Evolutionary conservation across 495 filamentous ascomycete species (phyloP), one percentile per base, ranked within the genome.

Genomic region (Choiromyces venosus): DNA sequence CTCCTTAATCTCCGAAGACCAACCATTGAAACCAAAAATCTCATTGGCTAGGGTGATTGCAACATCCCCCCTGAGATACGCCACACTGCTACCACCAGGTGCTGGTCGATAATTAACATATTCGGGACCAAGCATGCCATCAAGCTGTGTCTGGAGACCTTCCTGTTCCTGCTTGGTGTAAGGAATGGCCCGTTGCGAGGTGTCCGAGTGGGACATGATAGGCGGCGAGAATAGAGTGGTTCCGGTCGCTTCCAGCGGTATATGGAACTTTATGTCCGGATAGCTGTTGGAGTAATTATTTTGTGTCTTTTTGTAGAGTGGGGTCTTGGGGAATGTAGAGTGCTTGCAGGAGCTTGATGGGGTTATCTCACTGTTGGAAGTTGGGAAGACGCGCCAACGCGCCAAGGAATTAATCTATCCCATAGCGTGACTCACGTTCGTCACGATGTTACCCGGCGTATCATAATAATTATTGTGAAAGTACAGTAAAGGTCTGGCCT

Each of bases 21-120:
- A 99, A 65, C 95, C 95, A 83, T 98, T 97, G 85, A 99, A 99
- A 12, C 95, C 95, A 83, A 99, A 97, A 5, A 98, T 91, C 78
- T 99, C 93, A 79, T 99, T 99, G 42, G 95, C 95, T 44, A 99
- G 89, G 68, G 91, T 91, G 76, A 99, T 98, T 82, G 89, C 92
- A 84, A 98, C 98, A 77, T 98, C 93, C 8, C 92, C 93, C 16
- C 91, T 88, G 38, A 99, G 85, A 83, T 99, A 98, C 79, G 95
- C 91, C 25, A 98, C 90, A 82, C 92, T 94, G 71, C 89, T 88
- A 56, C 93, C 93, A 0, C 88, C 89, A 8, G 92, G 88, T 25
- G 96, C 95, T 21, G 90, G 85, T 78, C 95, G 86, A 7, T 91
- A 86, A 2, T 93, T 97, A 66, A 99, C 90, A 81, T 94, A 98